Evolutionary conservation across 2,329 filamentous ascomycete species (phyloP).

Genomic region (Geoglossum cookeanum): DNA sequence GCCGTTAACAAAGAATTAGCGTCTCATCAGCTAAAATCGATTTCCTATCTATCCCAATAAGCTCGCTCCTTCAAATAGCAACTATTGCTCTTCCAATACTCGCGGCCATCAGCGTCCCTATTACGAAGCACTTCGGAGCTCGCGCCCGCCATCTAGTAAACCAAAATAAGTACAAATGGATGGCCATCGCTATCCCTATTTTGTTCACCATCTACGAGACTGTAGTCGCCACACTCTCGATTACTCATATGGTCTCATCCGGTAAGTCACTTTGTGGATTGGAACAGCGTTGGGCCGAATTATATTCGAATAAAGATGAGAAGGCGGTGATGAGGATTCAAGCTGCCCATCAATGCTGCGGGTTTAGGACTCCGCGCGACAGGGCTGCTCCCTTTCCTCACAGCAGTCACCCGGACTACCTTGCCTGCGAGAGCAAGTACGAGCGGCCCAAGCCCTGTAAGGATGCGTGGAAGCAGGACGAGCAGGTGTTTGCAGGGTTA

Average conservation of each 20-base stretch:
- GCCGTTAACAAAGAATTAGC: background rate
- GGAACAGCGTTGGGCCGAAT: background rate
- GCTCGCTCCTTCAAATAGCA: background rate
- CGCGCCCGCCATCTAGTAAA: background rate
- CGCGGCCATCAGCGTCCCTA: background rate
- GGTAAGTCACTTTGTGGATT: background rate
- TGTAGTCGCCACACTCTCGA: slow-evolving; percentile 1
- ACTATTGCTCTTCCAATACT: background rate
- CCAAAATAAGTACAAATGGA: background rate
- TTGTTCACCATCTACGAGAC: slow-evolving; percentile 3
- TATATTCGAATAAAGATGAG: background rate
- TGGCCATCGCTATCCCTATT: background rate
- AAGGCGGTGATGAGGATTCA: background rate
- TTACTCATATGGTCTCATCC: background rate
- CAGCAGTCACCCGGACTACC: background rate
- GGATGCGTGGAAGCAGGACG: background rate
- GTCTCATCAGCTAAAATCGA: background rate
- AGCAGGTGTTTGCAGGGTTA: background rate
- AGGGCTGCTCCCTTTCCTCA: background rate
- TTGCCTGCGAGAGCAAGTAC: background rate
- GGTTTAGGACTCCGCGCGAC: background rate
- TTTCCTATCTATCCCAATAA: background rate
- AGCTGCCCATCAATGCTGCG: slow-evolving; percentile 1
- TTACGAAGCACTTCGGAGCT: background rate
- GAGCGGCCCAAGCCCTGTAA: background rate